phyloP scores from a whole-genome alignment of 805 yeast species.

The Monosporozyma aerobia region DNA sequence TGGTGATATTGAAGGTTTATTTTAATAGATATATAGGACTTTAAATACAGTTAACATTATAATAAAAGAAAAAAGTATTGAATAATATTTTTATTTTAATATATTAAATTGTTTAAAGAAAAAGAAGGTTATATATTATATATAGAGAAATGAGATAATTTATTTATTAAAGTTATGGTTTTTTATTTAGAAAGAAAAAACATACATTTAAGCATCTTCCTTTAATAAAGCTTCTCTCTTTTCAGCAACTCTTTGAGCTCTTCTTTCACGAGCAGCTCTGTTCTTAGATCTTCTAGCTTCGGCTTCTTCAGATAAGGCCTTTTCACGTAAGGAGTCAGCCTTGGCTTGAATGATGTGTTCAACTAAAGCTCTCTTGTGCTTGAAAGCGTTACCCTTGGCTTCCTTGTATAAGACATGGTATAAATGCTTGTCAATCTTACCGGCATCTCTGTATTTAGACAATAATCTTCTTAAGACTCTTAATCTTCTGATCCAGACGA shows the following conservation, averaged over 20 bases:
- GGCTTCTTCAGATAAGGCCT: constrained; percentile 96
- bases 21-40: constrained; percentile 37
- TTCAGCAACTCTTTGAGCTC: constrained; percentile 91
- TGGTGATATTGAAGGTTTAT: constrained; percentile 91
- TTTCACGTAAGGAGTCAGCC: constrained; percentile 99
- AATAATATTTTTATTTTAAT: background rate
- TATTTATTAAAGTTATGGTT: background rate
- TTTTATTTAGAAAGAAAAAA: background rate
- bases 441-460: constrained; percentile 98
- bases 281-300: constrained; percentile 98
- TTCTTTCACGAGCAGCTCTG: constrained; percentile 99
- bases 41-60: no score
- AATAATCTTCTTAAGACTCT: constrained; percentile 97
- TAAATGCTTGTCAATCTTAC: constrained; percentile 98
- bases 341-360: constrained; percentile 99
- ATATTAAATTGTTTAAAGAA: constrained; percentile 2
- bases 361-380: constrained; percentile 99
- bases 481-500: constrained; percentile 99
- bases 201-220: constrained; percentile 42
- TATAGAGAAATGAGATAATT: background rate
- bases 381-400: constrained; percentile 99
- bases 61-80: background rate
- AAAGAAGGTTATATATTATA: constrained; percentile 1
- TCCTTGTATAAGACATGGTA: constrained; percentile 94
- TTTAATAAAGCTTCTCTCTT: constrained; percentile 93